Evolutionary conservation across 2,329 filamentous ascomycete species (phyloP), one percentile per base, ranked within the genome.

Genomic region (Alternaria conjuncta): DNA sequence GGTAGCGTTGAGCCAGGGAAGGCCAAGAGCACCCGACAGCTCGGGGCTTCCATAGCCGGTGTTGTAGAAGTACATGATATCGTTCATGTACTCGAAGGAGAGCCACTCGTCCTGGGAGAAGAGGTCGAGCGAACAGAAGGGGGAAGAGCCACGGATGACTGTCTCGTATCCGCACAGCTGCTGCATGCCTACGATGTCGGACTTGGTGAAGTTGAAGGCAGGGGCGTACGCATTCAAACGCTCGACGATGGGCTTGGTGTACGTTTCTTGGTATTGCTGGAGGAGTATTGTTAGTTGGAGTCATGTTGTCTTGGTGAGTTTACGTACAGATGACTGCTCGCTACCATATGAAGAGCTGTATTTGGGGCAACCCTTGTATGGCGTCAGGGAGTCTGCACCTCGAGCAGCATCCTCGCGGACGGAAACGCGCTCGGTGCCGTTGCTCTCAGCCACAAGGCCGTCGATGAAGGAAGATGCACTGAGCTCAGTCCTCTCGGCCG

Each of bases 1-100:
- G 0, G 88, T 89, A 0, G 88, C 86, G 66, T 90, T 90, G 6
- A 91, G 73, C 90, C 90, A 92, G 0, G 89, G 89, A 57, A 88
- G 85, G 2, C 90, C 90, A 6, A 91, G 82, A 18, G 83, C 82
- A 0, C 87, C 88, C 1, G 87, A 84, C 2, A 88, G 80, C 21
- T 71, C 28, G 36, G 50, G 60, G 66, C 86, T 88, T 6, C 89
- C 89, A 65, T 91, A 91, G 18, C 90, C 90, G 2, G 85, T 78
- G 77, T 91, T 91, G 78, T 89, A 87, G 72, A 88, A 86, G 73
- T 90, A 90, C 71, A 85, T 84, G 65, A 90, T 79, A 65, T 90
- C 88, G 65, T 88, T 88, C 12, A 86, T 83, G 72, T 90, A 90
- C 76, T 90, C 88, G 79, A 88, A 90, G 3, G 82, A 82, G n/a